Percentiles rank a stretch among this genome's conserved stretches.
Evolutionary conservation across 495 filamentous ascomycete genomes (phyloP).

Genomic region (Talaromyces adpressus): DNA sequence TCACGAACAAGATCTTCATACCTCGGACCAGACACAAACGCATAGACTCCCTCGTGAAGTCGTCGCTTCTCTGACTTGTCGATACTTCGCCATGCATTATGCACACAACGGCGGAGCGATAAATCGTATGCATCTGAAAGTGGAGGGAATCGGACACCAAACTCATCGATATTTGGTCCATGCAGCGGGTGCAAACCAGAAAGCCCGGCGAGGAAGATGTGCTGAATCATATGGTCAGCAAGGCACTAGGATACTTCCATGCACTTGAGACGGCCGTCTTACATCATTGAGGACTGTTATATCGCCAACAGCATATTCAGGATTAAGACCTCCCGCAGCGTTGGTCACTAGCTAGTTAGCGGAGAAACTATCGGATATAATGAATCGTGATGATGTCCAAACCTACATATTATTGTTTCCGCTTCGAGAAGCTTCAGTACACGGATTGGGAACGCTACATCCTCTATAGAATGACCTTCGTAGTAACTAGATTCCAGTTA

Average conservation of each 20-base stretch:
- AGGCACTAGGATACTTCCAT: constrained; percentile 3
- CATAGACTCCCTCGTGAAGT: constrained; percentile 70
- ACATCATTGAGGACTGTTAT: constrained; percentile 68
- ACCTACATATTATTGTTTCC: constrained; percentile 53
- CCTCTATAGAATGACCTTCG: constrained; percentile 65
- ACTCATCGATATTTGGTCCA: constrained; percentile 61
- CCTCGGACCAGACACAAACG: constrained; percentile 66
- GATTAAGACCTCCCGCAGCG: constrained; percentile 67
- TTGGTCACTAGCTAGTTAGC: constrained; percentile 54
- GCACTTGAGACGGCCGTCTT: constrained; percentile 13
- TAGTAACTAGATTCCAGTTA: constrained; percentile 51
- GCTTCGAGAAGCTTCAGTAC: constrained; percentile 64
- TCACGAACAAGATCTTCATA: constrained; percentile 14
- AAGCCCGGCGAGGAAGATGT: constrained; percentile 68
- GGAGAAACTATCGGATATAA: constrained; percentile 4
- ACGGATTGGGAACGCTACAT: constrained; percentile 62
- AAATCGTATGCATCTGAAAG: constrained; percentile 75
- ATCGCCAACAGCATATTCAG: constrained; percentile 63
- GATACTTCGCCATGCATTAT: constrained; percentile 52
- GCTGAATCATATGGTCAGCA: constrained; percentile 36
- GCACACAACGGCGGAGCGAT: constrained; percentile 51
- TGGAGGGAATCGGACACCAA: constrained; percentile 64
- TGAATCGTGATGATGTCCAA: neutral
- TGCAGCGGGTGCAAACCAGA: constrained; percentile 64
- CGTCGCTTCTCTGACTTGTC: constrained; percentile 31